A percentile compares a stretch with the other conserved stretches of the same genome.
These are phyloP conservation scores for Fusarium protoensiforme DNA, from an alignment of 2,329 filamentous ascomycete species.

Conservation along the genomic window DNA sequence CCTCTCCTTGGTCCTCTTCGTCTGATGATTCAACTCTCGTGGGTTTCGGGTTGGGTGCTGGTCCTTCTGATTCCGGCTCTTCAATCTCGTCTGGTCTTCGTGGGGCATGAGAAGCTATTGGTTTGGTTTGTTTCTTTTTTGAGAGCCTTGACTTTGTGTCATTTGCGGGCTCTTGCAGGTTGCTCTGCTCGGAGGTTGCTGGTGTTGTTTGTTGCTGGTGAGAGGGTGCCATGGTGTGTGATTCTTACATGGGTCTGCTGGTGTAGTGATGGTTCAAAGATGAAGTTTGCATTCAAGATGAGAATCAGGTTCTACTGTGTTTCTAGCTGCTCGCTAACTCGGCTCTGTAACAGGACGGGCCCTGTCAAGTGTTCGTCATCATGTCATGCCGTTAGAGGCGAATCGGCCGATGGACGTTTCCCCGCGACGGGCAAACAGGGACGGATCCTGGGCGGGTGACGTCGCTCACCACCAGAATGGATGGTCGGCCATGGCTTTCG, in stretches of 20 bases:
- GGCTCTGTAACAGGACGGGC: slow-evolving; percentile 1
- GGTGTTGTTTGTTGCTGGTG: slow-evolving; percentile 7
- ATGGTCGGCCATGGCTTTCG: slow-evolving; percentile 10
- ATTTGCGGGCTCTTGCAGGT: not conserved
- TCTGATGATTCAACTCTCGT: slow-evolving; percentile 21
- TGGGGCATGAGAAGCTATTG: not conserved
- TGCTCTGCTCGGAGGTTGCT: slow-evolving; percentile 14
- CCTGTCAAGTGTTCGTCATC: slow-evolving; percentile 35
- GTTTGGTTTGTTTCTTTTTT: slow-evolving; percentile 4
- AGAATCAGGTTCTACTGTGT: not conserved
- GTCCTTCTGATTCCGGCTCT: slow-evolving; percentile 17
- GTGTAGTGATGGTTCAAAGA: not conserved
- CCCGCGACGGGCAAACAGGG: slow-evolving; percentile 39
- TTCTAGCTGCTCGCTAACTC: not conserved
- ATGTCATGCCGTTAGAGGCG: slow-evolving; percentile 33
- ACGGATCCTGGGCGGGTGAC: slow-evolving; percentile 39
- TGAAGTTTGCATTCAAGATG: not conserved
- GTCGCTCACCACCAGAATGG: slow-evolving; percentile 27
- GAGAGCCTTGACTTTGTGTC: not conserved
- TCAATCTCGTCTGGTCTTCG: slow-evolving; percentile 35
- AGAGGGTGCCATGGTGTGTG: slow-evolving; percentile 16
- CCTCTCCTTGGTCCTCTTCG: slow-evolving; percentile 3
- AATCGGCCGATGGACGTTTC: slow-evolving; percentile 34
- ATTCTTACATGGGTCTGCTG: not conserved
- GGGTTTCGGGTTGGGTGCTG: slow-evolving; percentile 6